Base-by-base conservation (phyloP, 768 basidiomycete species). In the Boletus rubescentipes region DNA sequence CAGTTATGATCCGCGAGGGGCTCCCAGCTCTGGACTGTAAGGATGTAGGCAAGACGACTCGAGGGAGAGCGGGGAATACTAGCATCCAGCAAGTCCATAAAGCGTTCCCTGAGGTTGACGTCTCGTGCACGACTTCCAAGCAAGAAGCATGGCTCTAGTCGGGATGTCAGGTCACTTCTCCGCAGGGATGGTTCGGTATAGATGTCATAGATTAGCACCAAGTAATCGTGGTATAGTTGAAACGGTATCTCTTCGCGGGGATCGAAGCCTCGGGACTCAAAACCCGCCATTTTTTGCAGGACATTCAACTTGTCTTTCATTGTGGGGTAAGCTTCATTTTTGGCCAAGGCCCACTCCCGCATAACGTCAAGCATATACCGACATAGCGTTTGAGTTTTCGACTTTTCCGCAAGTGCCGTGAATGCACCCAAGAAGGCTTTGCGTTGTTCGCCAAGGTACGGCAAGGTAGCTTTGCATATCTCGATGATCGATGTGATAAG, bases 11-110 rank as follows among this genome's bases (percentile, higher is more conserved):
- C 93, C 3, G 91, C 84, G 18, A 99, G 72, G 2, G 87, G 83
- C 52, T 98, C 97, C 97, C 97, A 99, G 62, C 79, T 93, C 71
- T 98, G 96, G 15, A 95, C 88, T 23, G 90, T 93, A 36, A 96
- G 77, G 58, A 98, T 85, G 69, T 95, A 98, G 37, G 89, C 87
- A 43, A 99, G 70, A 26, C 97, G 88, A 54, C 81, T 85, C 53
- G 83, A 82, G 11, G 97, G 78, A 2, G 89, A 87, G 32, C 89
- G 84, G 31, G 95, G 91, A 46, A 98, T 83, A 65, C 89, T 95
- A 62, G 84, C 77, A 62, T 98, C 95, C 58, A 98, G 77, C 39
- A 97, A 79, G 66, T 94, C 92, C 62, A 98, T 79, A 73, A 98
- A 99, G 37, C 82, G 80, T 54, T 89, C 87, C 44, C 97, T 83